A percentile compares a stretch with the other conserved stretches of the same genome.
phyloP scores from a whole-genome alignment of 2,329 filamentous ascomycete species.

The Colletotrichum ledebouriae region DNA sequence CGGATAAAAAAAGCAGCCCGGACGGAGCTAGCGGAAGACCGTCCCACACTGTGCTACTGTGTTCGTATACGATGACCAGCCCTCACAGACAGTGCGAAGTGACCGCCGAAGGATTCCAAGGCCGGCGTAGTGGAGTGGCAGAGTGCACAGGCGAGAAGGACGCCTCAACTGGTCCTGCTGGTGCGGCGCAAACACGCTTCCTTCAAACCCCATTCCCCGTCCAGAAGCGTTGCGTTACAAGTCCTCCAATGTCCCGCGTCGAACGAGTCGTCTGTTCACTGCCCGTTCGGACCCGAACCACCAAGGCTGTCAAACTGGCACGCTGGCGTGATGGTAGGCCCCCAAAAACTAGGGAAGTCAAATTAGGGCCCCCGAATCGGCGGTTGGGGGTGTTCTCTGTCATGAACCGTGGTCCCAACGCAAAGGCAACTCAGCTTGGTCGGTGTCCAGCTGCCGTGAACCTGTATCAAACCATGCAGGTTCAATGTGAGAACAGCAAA shows the following conservation, averaged over 20 bases:
- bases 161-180: conserved; percentile 23
- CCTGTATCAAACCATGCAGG: conserved; percentile 27
- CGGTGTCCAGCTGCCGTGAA: conserved; percentile 2
- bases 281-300: conserved; percentile 20
- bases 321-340: not conserved
- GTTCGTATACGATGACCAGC: accelerated
- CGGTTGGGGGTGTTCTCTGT: not conserved
- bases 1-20: conserved; percentile 38
- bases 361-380: conserved; percentile 8
- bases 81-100: not conserved
- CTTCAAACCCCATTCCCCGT: conserved; percentile 12
- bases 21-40: conserved; percentile 16
- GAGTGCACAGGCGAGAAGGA: conserved; percentile 29
- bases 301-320: conserved; percentile 24
- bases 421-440: conserved; percentile 7
- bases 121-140: conserved; percentile 27
- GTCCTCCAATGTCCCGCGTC: conserved; percentile 37
- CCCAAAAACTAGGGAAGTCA: conserved; percentile 11
- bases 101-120: conserved; percentile 16
- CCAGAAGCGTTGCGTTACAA: not conserved
- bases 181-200: conserved; percentile 16
- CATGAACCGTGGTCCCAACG: not conserved
- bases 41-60: conserved; percentile 2
- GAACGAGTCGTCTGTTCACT: conserved; percentile 19
- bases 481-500: not conserved